Percentiles rank a stretch among this genome's conserved stretches.
These are phyloP conservation scores for Saitozyma sp. DNA, from an alignment of 768 basidiomycete species.

Conservation along the genomic window DNA sequence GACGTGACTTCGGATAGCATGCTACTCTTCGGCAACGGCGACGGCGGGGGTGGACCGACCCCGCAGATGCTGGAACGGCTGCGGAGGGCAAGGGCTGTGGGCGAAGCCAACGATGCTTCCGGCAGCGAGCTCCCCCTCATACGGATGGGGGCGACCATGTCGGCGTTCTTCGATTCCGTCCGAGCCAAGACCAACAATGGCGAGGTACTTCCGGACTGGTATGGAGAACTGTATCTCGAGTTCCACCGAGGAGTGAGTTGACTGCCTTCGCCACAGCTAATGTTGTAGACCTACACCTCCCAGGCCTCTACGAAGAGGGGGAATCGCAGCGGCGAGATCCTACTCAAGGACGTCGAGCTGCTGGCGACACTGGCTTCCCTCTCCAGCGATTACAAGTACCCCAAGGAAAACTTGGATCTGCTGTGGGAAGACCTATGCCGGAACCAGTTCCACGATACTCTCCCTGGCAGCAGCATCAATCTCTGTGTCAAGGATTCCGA, in stretches of 20 bases:
- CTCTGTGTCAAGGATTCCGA: slow-evolving; percentile 88
- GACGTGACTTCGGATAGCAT: slow-evolving; percentile 64
- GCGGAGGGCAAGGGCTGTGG: slow-evolving; percentile 78
- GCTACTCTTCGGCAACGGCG: slow-evolving; percentile 95
- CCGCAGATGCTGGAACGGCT: slow-evolving; percentile 87
- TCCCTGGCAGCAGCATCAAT: slow-evolving; percentile 65
- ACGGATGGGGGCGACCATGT: slow-evolving; percentile 73
- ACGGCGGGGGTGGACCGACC: slow-evolving; percentile 63
- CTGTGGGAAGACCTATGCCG: slow-evolving; percentile 83
- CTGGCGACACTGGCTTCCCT: slow-evolving; percentile 76
- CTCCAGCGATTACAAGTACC: slow-evolving; percentile 65
- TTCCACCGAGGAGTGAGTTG: slow-evolving; percentile 3
- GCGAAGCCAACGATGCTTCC: slow-evolving; percentile 57
- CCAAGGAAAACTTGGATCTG: slow-evolving; percentile 70
- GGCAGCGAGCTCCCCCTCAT: slow-evolving; percentile 82
- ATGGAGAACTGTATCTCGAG: neutral
- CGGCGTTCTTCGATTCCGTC: slow-evolving; percentile 82
- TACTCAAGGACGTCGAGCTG: slow-evolving; percentile 81
- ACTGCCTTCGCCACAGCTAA: neutral
- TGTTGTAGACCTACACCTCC: slow-evolving; percentile 72
- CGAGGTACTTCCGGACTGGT: slow-evolving; percentile 74
- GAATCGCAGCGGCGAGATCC: slow-evolving; percentile 87
- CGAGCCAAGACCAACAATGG: slow-evolving; percentile 65
- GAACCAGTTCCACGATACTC: slow-evolving; percentile 61
- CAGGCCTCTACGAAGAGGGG: slow-evolving; percentile 97